Percentiles rank a stretch among this genome's conserved stretches.
Conservation (phyloP, 2,329 filamentous ascomycete species). For the Arthroderma sp. region DNA sequence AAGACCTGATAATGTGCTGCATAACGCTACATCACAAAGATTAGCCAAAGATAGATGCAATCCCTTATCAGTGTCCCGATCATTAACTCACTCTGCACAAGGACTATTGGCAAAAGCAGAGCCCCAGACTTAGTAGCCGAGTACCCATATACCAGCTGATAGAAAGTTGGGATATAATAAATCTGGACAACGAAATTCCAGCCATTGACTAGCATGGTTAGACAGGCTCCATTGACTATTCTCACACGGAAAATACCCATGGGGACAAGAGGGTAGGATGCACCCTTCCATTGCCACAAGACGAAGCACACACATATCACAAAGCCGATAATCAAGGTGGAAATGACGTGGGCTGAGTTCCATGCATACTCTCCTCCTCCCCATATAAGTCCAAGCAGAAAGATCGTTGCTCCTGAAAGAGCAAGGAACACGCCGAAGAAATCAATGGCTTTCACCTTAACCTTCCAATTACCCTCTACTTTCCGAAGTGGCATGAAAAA, state of each 20-base stretch:
- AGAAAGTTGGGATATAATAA: slow-evolving; percentile 52
- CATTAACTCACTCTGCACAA: not conserved
- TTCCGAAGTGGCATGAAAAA: slow-evolving; percentile 48
- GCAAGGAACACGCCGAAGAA: slow-evolving; percentile 40
- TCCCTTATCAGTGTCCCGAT: not conserved
- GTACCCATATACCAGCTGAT: slow-evolving; percentile 43
- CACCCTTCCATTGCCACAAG: slow-evolving; percentile 27
- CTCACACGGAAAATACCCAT: slow-evolving; percentile 44
- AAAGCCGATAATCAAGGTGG: slow-evolving; percentile 42
- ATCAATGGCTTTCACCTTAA: slow-evolving; percentile 42
- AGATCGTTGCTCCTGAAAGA: slow-evolving; percentile 32
- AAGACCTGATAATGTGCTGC: slow-evolving; percentile 42
- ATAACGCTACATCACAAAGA: slow-evolving; percentile 34
- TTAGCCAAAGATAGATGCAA: no score
- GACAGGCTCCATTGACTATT: slow-evolving; percentile 44
- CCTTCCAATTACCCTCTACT: slow-evolving; percentile 41
- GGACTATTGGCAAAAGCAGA: slow-evolving; percentile 38
- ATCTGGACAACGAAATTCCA: slow-evolving; percentile 50
- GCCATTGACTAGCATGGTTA: slow-evolving; percentile 48
- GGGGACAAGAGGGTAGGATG: slow-evolving; percentile 18
- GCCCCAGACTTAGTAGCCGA: slow-evolving; percentile 38
- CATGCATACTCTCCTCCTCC: slow-evolving; percentile 49
- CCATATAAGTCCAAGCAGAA: slow-evolving; percentile 46
- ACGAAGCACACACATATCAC: slow-evolving; percentile 21
- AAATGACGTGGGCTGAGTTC: slow-evolving; percentile 44